Evolutionary conservation across 2,329 filamentous ascomycete genomes (phyloP).

Genomic region (Epichloe gansuensis): DNA sequence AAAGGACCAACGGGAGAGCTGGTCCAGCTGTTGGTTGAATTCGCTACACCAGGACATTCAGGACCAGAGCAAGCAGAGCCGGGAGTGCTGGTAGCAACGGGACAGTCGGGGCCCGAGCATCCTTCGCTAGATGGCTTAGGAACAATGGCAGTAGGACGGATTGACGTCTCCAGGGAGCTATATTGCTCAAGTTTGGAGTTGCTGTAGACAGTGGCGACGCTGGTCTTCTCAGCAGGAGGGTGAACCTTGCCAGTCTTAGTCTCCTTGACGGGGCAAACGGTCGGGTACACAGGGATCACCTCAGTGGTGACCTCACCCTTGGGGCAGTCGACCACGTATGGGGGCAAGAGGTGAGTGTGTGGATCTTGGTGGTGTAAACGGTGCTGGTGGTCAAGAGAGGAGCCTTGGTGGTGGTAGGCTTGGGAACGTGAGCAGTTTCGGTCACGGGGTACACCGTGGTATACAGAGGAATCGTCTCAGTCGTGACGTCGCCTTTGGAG

Average conservation of each 20-base stretch:
- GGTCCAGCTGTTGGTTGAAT: slow-evolving; percentile 11
- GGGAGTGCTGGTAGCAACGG: slow-evolving; percentile 4
- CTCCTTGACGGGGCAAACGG: slow-evolving; percentile 1
- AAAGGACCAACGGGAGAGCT: slow-evolving; percentile 5
- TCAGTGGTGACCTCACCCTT: slow-evolving; percentile 7
- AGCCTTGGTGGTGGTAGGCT: slow-evolving; percentile 6
- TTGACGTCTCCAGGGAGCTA: slow-evolving; percentile 8
- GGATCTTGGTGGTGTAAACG: slow-evolving; percentile 24
- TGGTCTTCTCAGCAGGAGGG: neutral
- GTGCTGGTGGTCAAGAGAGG: slow-evolving; percentile 10
- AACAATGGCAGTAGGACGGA: slow-evolving; percentile 10
- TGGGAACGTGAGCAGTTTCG: slow-evolving; percentile 6
- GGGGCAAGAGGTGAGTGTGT: slow-evolving; percentile 41
- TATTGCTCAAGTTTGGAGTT: slow-evolving; percentile 1
- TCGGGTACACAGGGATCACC: slow-evolving; percentile 5
- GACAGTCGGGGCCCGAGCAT: slow-evolving; percentile 14
- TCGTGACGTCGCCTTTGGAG: slow-evolving; percentile 21
- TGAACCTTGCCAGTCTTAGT: slow-evolving; percentile 1
- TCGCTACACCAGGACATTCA: slow-evolving; percentile 8
- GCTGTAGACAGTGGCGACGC: neutral
- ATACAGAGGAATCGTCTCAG: slow-evolving; percentile 20
- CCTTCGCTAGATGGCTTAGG: slow-evolving; percentile 14
- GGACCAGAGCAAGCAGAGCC: slow-evolving; percentile 3
- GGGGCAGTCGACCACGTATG: slow-evolving; percentile 25
- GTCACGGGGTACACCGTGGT: slow-evolving; percentile 27